Conservation (phyloP, 768 basidiomycete genomes). For the Boletus tomentosulus region DNA sequence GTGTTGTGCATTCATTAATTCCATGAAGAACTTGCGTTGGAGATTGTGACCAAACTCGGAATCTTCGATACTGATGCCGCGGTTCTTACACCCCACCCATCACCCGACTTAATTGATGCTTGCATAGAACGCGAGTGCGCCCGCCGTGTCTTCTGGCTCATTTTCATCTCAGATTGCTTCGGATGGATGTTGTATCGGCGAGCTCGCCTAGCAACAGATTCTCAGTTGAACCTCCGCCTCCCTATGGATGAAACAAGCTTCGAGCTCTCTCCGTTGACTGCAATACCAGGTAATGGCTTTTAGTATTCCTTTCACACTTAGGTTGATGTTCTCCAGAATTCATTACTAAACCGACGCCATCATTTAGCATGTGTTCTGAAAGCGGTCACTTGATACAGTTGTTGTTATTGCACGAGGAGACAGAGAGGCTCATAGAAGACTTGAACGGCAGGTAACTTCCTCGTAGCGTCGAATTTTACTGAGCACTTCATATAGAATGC, state of each 20-base stretch:
- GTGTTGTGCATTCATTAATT: conserved; percentile 11
- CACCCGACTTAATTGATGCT: conserved; percentile 54
- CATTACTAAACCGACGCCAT: conserved; percentile 57
- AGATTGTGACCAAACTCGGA: conserved; percentile 63
- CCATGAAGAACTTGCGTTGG: conserved; percentile 53
- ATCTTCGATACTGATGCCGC: conserved; percentile 62
- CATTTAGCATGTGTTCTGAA: conserved; percentile 49
- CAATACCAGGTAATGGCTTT: conserved; percentile 28
- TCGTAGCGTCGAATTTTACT: conserved; percentile 1
- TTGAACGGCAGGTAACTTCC: conserved; percentile 40
- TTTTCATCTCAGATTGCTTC: conserved; percentile 56
- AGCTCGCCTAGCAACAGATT: conserved; percentile 33
- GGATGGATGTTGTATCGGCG: conserved; percentile 37
- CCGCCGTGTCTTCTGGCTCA: conserved; percentile 80
- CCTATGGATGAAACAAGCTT: conserved; percentile 83
- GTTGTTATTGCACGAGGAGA: conserved; percentile 56
- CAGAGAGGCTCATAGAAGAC: conserved; percentile 53
- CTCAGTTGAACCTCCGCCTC: conserved; percentile 56
- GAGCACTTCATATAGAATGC: conserved; percentile 30
- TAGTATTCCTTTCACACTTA: not conserved
- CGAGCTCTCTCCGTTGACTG: conserved; percentile 53
- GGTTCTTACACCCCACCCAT: conserved; percentile 53
- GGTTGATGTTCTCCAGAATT: conserved; percentile 48
- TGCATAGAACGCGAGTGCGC: conserved; percentile 72
- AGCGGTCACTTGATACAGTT: conserved; percentile 74